These are phyloP conservation scores for Scutellaria minor DNA, from an alignment of 257 asterid species.

Conservation along the genomic window DNA sequence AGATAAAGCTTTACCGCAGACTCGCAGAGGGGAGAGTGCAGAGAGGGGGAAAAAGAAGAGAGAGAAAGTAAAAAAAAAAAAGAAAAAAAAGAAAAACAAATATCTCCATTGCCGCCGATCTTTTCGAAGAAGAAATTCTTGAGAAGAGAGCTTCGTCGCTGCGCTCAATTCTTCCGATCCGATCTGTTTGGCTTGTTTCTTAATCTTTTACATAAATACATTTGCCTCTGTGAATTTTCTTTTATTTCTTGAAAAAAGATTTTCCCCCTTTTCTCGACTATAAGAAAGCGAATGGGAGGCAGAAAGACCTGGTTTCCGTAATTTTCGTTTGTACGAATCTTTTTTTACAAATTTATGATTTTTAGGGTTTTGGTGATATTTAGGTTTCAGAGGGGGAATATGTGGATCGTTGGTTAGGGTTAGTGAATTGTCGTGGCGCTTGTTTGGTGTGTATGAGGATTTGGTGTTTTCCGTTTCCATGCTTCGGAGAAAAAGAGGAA, in stretches of 20 bases:
- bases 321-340: conserved; percentile 6
- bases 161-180: conserved; percentile 46
- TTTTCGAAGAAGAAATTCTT: conserved; percentile 38
- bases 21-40: conserved; percentile 25
- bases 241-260: background rate
- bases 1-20: conserved; percentile 37
- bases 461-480: conserved; percentile 71
- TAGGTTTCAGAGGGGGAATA: conserved; percentile 39
- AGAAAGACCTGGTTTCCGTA: background rate
- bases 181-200: conserved; percentile 49
- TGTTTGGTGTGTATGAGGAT: conserved; percentile 75
- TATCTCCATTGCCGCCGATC: conserved; percentile 63
- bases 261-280: background rate
- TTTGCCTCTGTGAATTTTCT: conserved; percentile 17
- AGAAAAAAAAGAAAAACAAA: background rate
- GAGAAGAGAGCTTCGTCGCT: conserved; percentile 18
- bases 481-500: conserved; percentile 72
- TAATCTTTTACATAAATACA: background rate
- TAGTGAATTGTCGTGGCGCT: conserved; percentile 41
- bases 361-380: conserved; percentile 43
- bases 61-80: background rate
- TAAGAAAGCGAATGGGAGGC: conserved; percentile 17
- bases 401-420: conserved; percentile 57
- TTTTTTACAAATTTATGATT: conserved; percentile 22
- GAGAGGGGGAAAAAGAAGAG: conserved; percentile 30